A percentile compares a stretch with the other conserved stretches of the same genome.
Evolutionary conservation across 1,284 basidiomycete species (phyloP).

Genomic region (Clitocybe nebularis): DNA sequence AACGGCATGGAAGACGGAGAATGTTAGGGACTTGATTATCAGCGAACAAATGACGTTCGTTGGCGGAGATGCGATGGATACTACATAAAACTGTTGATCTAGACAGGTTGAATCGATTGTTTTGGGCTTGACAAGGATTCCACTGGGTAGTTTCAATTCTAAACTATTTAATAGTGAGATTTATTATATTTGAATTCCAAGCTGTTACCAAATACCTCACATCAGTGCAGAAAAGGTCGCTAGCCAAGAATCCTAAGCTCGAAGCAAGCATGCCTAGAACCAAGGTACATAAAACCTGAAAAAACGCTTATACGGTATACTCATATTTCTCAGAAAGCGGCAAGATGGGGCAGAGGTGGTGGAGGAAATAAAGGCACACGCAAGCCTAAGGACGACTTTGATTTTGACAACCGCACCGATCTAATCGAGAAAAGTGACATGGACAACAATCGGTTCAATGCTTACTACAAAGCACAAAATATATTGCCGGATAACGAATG

Average conservation of each 20-base stretch:
- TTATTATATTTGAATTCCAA: too few species aligned
- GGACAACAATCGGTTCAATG: constrained; percentile 69
- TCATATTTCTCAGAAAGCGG: background rate
- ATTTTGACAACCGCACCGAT: constrained; percentile 33
- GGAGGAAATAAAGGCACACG: background rate
- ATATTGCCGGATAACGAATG: constrained; percentile 76
- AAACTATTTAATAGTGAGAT: too few species aligned
- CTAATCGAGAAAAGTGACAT: constrained; percentile 56
- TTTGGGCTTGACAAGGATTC: too few species aligned
- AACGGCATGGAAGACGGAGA: constrained; percentile 84
- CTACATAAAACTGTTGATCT: too few species aligned
- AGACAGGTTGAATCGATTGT: too few species aligned
- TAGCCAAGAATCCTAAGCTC: too few species aligned
- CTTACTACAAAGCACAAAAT: constrained; percentile 77
- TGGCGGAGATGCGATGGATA: constrained; percentile 73
- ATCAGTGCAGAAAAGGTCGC: too few species aligned
- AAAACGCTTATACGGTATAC: too few species aligned
- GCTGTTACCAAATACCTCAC: too few species aligned
- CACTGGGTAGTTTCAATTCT: too few species aligned
- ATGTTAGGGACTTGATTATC: constrained; percentile 67
- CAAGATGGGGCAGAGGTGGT: background rate
- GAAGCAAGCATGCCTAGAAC: too few species aligned
- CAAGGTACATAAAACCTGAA: too few species aligned
- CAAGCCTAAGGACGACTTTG: constrained; percentile 5
- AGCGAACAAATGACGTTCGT: constrained; percentile 62